Conservation (phyloP, 139 green algal genomes). For the Chlamydomonas schloesseri region DNA sequence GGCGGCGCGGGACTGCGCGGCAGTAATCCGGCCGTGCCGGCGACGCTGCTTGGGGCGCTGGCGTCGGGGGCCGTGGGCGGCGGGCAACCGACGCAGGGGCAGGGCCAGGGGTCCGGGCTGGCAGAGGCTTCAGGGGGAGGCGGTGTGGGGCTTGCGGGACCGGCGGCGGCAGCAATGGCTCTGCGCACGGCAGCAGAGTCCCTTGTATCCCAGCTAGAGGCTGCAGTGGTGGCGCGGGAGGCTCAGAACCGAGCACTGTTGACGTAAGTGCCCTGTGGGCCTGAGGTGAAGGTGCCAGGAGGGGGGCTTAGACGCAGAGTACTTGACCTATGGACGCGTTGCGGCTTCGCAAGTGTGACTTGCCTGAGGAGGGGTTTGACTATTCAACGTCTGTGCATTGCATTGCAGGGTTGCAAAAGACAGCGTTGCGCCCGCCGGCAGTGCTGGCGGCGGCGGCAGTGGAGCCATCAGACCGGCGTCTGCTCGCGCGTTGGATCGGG, state of each 20-base stretch:
- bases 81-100: no score
- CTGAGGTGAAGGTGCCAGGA: no score
- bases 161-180: not conserved
- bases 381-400: no score
- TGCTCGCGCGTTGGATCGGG: conserved; percentile 19
- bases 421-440: not conserved
- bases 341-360: no score
- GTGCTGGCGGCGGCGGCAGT: no score
- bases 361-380: no score
- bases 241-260: conserved; percentile 21
- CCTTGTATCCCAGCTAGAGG: not conserved
- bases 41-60: no score
- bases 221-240: conserved; percentile 2
- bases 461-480: not conserved
- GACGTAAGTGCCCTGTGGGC: not conserved
- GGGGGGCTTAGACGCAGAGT: no score
- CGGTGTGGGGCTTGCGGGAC: not conserved
- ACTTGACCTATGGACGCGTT: no score
- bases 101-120: not conserved
- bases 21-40: no score
- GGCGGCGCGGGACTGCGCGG: no score
- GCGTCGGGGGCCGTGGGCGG: no score
- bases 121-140: not conserved
- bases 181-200: conserved; percentile 4
- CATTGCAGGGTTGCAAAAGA: not conserved